Conservation (phyloP, 768 basidiomycete species). For the Tubosaeta sp. region DNA sequence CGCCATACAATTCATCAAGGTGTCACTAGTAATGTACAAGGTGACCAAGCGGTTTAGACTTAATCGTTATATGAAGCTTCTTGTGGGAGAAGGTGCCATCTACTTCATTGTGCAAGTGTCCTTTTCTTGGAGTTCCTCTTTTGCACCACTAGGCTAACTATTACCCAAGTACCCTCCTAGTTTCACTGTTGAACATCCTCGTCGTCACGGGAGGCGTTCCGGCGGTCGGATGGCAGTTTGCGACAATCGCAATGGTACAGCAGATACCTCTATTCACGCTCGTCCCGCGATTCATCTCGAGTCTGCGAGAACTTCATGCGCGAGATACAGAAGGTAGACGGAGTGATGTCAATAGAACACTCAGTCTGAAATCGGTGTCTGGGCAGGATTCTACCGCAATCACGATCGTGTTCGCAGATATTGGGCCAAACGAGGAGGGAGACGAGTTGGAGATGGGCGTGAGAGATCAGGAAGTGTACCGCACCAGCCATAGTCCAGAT, state of each 20-base stretch:
- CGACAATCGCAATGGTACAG: background rate
- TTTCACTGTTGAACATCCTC: background rate
- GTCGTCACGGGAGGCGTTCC: background rate
- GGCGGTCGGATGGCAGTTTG: background rate
- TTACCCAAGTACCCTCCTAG: too few species aligned
- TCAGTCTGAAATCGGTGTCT: background rate
- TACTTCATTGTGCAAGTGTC: too few species aligned
- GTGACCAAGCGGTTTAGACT: too few species aligned
- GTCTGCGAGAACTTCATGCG: background rate
- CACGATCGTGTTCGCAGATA: background rate
- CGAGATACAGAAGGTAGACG: background rate
- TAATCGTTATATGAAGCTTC: too few species aligned
- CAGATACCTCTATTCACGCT: background rate
- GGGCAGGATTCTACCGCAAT: too few species aligned
- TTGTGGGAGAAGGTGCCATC: too few species aligned
- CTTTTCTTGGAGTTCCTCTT: too few species aligned
- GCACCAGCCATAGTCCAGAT: too few species aligned
- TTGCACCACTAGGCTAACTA: too few species aligned
- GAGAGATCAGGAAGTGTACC: too few species aligned
- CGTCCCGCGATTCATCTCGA: background rate
- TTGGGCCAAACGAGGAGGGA: background rate
- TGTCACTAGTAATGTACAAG: too few species aligned
- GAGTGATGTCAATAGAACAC: background rate
- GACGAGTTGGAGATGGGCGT: background rate
- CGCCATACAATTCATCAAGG: too few species aligned